Evolutionary conservation across 2,329 filamentous ascomycete species (phyloP), one percentile per base, ranked within the genome.

Genomic region (Paecilomyces variotii): DNA sequence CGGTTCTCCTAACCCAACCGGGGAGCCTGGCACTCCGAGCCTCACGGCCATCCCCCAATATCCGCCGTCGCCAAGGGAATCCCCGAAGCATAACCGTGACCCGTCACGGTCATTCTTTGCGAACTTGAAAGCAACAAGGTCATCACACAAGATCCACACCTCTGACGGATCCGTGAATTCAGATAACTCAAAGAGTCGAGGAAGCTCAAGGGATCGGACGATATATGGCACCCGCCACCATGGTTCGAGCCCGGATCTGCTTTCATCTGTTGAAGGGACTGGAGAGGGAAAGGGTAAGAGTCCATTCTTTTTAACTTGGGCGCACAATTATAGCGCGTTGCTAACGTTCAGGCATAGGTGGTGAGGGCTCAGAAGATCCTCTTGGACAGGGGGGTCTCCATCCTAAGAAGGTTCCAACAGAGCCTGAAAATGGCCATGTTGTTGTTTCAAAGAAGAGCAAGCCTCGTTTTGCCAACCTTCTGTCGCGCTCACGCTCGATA

Each of bases 41-140:
- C 69, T 79, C 51, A 78, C 76, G 5, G 75, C 76, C 9, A 77
- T 79, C 59, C 76, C 76, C 35, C 76, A 74, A 62, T 74, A 75
- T 54, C 76, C 77, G 57, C 71, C 75, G 24, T 78, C 76, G 0
- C 72, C 76, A 9, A 74, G 71, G 61, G 69, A 76, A 53, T 63
- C 72, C 5, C 64, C 68, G 12, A 76, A 75, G 59, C 77, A 79
- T 60, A 67, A 65, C 12, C 74, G 77, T 57, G 77, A 79, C 60
- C 65, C 72, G 2, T 79, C 77, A 2, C 75, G 72, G 54, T 78
- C 76, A 2, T 78, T 79, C 57, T 79, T 79, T 59, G 74, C 76
- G 11, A 78, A 72, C 58, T 67, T 79, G 51, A 79, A 78, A 66
- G 76, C 76, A 4, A 76, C 76, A 2, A 77, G 76, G 61, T 74